Base-by-base conservation (phyloP, 352 stramenopile genomes). In the Globisporangium orthogonon region DNA sequence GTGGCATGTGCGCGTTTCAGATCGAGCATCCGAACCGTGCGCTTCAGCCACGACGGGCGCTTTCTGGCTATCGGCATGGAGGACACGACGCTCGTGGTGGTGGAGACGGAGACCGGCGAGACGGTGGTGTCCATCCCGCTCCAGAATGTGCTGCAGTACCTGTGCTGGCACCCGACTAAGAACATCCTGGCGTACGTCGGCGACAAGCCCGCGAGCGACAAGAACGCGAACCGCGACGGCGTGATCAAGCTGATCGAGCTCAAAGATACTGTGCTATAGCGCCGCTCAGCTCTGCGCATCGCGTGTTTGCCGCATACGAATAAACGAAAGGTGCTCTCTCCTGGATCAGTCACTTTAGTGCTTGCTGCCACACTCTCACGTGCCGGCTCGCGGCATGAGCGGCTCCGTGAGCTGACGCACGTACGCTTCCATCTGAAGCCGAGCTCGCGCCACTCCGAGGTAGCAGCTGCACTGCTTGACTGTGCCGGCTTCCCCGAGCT, bases 161-260 rank as follows among this genome's bases (percentile, higher is more conserved):
- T 94, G 46, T 85, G 78, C 56, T 94, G 84, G 84, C 84, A 94
- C 31, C 84, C 84, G 3, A 79, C 60, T 44, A 91, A 91, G 62
- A 91, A 91, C 57, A 40, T 89, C n/a, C 61, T 94, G 17, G 77
- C 83, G 28, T 94, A 92, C 58, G 78, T 92, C 7, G 84, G 84
- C n/a, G 84, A 94, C 70, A 87, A 87, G 54, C 60, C 76, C 7
- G 74, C 73, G 11, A 86, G 60, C 51, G 80, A 94, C 13, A 90
- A 91, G 63, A 92, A 94, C 62, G 71, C 67, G 40, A 88, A 90
- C 50, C 78, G 84, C 33, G 80, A 90, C 47, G 84, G 84, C 35
- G 80, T 91, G 35, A 92, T 94, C 65, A 94, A 94, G 69, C 74
- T 84, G 64, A 78, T 92, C 31, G 74, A 89, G 67, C 63, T 94